Evolutionary conservation across 2,329 filamentous ascomycete genomes (phyloP), one percentile per base, ranked within the genome.

Genomic region (Monosporascus ibericus): DNA sequence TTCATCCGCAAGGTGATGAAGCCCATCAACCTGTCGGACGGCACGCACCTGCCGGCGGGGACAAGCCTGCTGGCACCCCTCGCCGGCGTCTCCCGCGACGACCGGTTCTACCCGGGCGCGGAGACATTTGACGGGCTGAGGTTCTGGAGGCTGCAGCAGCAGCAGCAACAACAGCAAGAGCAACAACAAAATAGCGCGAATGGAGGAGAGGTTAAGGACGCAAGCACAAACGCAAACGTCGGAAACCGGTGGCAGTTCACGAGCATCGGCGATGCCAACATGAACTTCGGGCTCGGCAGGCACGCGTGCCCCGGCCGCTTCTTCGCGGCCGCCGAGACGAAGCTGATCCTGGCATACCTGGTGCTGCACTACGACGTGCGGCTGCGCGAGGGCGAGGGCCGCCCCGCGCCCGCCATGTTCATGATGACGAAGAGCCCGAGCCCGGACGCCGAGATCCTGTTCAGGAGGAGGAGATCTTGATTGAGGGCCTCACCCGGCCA

Each of bases 11-110:
- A 76, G 56, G 77, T 79, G 9, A 65, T 77, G 37, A 71, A 75
- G 57, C 69, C 74, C 4, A 72, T 82, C 58, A 73, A 72, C 2
- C 74, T 82, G 2, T 80, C 78, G 44, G 78, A 79, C 60, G 80
- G 80, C 17, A 75, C 80, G 47, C 70, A 72, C 37, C 68, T 78
- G 9, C 74, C 75, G 0, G 65, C 69, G 2, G 75, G 74, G 27
- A 70, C 71, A 6, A 66, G 68, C n/a, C 67, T 78, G 34, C 70
- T 77, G 52, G 63, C 74, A 0, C 69, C 75, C 0, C 55, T 67
- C 14, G 63, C 67, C 18, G 70, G 67, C 27, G 58, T 73, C 52
- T 65, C 64, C 47, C 59, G 58, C 3, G 75, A 78, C 58, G 60
- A 67, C 8, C 65, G 66, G 2, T 57, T 68, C 47, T 71, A 70